A percentile compares a stretch with the other conserved stretches of the same genome.
Conservation (phyloP, 2,329 filamentous ascomycete genomes). For the Fusarium verticillioides region DNA sequence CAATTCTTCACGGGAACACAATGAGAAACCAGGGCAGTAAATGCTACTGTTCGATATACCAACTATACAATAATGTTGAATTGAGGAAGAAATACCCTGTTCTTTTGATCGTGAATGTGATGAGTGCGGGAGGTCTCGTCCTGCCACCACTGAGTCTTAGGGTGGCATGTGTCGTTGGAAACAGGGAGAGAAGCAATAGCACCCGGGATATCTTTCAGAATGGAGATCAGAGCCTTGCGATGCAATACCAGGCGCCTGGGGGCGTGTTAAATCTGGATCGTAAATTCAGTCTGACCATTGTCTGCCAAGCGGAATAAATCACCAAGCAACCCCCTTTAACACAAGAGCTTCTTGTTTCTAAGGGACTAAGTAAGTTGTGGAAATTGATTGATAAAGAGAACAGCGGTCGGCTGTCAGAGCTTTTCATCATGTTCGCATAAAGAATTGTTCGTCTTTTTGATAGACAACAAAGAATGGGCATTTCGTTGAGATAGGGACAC, state of each 20-base stretch:
- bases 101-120: too few species aligned
- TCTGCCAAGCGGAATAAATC: not conserved
- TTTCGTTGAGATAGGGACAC: fast-evolving
- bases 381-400: not conserved
- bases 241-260: too few species aligned
- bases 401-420: fast-evolving
- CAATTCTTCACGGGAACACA: not conserved
- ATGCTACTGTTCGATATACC: not conserved
- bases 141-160: too few species aligned
- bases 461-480: not conserved
- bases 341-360: not conserved
- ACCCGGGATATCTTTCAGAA: too few species aligned
- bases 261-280: too few species aligned
- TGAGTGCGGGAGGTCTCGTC: not conserved
- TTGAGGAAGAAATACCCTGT: too few species aligned
- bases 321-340: not conserved
- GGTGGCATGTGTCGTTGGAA: too few species aligned
- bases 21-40: not conserved
- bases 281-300: too few species aligned
- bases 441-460: not conserved
- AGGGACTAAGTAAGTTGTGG: not conserved
- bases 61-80: too few species aligned
- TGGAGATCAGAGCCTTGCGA: too few species aligned
- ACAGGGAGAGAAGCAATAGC: too few species aligned
- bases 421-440: not conserved